phyloP scores from a whole-genome alignment of 2,329 filamentous ascomycete genomes.

The Claviceps maximensis region DNA sequence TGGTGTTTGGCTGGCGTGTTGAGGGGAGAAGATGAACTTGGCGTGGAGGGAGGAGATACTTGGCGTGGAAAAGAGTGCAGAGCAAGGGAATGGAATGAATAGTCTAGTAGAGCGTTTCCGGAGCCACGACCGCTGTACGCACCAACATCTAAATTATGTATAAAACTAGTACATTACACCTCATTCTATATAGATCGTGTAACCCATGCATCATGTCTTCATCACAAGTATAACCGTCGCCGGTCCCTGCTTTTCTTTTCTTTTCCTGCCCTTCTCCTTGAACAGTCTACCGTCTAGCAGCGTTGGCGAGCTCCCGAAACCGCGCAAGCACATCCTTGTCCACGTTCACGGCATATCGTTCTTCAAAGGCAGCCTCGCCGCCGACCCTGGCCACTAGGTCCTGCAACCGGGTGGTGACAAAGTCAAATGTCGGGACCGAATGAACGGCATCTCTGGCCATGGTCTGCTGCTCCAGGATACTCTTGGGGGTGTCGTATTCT shows the following conservation, averaged over 20 bases:
- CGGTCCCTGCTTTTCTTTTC: background rate
- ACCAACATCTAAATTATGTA: no score
- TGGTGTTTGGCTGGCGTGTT: no score
- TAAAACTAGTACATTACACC: no score
- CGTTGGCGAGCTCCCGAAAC: constrained; percentile 32
- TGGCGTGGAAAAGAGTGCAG: no score
- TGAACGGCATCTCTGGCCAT: constrained; percentile 53
- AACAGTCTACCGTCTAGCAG: constrained; percentile 4
- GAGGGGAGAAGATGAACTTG: no score
- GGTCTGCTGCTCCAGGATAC: constrained; percentile 38
- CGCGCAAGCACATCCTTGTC: constrained; percentile 56
- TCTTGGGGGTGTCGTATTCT: constrained; percentile 45
- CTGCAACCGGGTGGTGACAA: constrained; percentile 49
- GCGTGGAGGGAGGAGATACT: no score
- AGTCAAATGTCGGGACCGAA: constrained; percentile 48
- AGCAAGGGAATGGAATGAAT: no score
- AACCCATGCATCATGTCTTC: no score
- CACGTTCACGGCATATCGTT: constrained; percentile 59
- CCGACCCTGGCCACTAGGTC: constrained; percentile 46
- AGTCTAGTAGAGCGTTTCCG: no score
- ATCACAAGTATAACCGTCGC: no score
- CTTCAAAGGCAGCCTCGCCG: constrained; percentile 52
- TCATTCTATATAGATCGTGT: no score
- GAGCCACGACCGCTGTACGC: no score
- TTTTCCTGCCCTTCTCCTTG: background rate